Percentiles rank a stretch among this genome's conserved stretches.
Evolutionary conservation across 2,329 filamentous ascomycete species (phyloP).

Genomic region (Diaporthe longicolla): DNA sequence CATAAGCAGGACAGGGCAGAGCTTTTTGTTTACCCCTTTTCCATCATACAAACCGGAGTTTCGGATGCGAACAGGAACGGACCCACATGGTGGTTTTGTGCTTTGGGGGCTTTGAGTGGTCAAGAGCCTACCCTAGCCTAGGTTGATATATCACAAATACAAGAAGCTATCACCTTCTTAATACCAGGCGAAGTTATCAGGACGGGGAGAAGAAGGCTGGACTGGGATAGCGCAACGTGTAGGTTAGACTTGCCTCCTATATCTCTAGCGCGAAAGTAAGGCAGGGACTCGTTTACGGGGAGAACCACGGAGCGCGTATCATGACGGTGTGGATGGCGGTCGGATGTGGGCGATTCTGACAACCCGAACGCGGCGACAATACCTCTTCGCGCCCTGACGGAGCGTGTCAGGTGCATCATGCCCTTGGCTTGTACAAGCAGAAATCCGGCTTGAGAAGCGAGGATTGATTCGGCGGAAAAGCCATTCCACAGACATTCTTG

Average conservation of each 20-base stretch:
- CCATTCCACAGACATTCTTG: too few species aligned
- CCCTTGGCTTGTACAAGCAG: too few species aligned
- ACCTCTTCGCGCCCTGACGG: too few species aligned
- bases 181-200: neutral
- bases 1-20: slow-evolving; percentile 2
- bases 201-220: neutral
- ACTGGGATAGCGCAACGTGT: neutral
- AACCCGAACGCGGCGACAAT: too few species aligned
- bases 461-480: too few species aligned
- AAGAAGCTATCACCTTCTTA: slow-evolving; percentile 16
- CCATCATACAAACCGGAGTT: slow-evolving; percentile 12
- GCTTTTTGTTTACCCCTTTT: neutral
- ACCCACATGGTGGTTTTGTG: neutral
- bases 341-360: neutral
- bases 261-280: too few species aligned
- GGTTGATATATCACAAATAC: slow-evolving; percentile 18
- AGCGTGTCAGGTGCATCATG: too few species aligned
- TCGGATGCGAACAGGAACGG: neutral
- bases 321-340: neutral
- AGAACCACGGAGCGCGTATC: too few species aligned
- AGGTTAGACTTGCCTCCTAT: neutral
- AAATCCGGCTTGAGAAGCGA: too few species aligned
- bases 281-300: neutral
- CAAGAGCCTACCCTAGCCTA: neutral
- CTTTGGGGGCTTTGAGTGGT: neutral